Conservation (phyloP, 768 basidiomycete genomes). For the Trichaptum fuscoviolaceum region DNA sequence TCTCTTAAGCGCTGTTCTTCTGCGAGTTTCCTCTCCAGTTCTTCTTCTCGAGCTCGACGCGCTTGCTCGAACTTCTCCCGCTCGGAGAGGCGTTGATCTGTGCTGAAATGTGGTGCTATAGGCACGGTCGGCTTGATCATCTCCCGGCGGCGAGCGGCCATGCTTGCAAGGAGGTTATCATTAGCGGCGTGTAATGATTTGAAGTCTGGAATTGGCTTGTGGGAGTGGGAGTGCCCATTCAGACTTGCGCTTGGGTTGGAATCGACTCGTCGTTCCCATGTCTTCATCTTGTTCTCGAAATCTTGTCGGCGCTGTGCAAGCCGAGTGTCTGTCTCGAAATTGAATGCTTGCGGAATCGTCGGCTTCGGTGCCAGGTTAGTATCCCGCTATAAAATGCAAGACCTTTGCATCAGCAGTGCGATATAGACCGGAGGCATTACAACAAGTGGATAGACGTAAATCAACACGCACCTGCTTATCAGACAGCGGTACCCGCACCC, state of each 20-base stretch:
- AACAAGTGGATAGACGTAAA: background rate
- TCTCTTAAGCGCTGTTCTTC: conserved; percentile 40
- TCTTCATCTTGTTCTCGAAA: conserved; percentile 27
- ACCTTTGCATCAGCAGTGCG: background rate
- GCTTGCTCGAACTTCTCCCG: conserved; percentile 59
- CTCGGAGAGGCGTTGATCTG: conserved; percentile 53
- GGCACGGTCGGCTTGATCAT: conserved; percentile 46
- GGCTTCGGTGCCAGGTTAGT: conserved; percentile 17
- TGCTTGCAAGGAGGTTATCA: conserved; percentile 16
- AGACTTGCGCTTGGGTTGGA: conserved; percentile 7
- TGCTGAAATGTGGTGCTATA: conserved; percentile 41
- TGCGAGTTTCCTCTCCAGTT: conserved; percentile 42
- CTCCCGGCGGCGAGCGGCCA: conserved; percentile 37
- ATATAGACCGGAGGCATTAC: background rate
- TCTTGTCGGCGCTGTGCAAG: conserved; percentile 41
- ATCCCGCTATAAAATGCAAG: background rate
- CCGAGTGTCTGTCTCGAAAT: conserved; percentile 46
- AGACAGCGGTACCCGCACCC: background rate
- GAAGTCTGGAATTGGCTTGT: conserved; percentile 45
- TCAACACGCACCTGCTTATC: background rate
- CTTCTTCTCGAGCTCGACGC: conserved; percentile 51
- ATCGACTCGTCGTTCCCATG: conserved; percentile 15
- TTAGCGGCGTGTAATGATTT: conserved; percentile 49
- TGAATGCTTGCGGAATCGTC: conserved; percentile 48
- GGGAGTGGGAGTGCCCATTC: conserved; percentile 15